Percentiles rank a stretch among this genome's conserved stretches.
phyloP scores from a whole-genome alignment of 1,284 basidiomycete species.

The Sporisorium exsertum region DNA sequence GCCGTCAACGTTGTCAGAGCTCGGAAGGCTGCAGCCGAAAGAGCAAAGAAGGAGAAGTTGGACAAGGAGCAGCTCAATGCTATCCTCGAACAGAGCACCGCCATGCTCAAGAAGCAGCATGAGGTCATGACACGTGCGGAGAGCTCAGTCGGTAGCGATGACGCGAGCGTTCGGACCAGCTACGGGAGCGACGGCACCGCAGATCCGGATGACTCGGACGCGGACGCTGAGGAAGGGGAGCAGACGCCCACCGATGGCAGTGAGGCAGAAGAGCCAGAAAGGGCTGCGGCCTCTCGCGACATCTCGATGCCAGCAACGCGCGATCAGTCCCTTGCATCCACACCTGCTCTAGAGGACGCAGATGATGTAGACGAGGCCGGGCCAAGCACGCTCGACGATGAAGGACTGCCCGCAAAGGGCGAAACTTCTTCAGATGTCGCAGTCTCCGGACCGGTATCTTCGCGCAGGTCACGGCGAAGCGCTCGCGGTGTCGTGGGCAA shows the following conservation, averaged over 20 bases:
- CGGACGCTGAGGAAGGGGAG: conserved; percentile 26
- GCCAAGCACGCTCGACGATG: neutral
- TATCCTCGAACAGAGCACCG: conserved; percentile 88
- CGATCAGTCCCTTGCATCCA: conserved; percentile 11
- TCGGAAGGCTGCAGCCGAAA: conserved; percentile 74
- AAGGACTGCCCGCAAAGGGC: neutral
- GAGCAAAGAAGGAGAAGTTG: conserved; percentile 77
- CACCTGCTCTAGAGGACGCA: conserved; percentile 1
- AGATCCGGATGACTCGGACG: conserved; percentile 21
- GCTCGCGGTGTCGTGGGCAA: conserved; percentile 1
- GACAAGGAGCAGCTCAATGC: conserved; percentile 88
- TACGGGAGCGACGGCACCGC: conserved; percentile 40
- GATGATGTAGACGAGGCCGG: neutral
- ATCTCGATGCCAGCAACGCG: conserved; percentile 11
- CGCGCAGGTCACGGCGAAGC: conserved; percentile 19
- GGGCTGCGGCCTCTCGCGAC: conserved; percentile 1
- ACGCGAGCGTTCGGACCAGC: conserved; percentile 39
- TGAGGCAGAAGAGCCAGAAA: conserved; percentile 33
- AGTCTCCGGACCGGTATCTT: neutral
- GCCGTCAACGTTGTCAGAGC: conserved; percentile 86
- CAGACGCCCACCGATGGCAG: conserved; percentile 20
- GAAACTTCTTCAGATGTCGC: neutral
- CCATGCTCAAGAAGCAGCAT: conserved; percentile 80
- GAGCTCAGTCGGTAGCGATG: conserved; percentile 24
- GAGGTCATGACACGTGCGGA: conserved; percentile 60